Evolutionary conservation across 139 green algal species (phyloP).

Genomic region (Ettlia oleoabundans): DNA sequence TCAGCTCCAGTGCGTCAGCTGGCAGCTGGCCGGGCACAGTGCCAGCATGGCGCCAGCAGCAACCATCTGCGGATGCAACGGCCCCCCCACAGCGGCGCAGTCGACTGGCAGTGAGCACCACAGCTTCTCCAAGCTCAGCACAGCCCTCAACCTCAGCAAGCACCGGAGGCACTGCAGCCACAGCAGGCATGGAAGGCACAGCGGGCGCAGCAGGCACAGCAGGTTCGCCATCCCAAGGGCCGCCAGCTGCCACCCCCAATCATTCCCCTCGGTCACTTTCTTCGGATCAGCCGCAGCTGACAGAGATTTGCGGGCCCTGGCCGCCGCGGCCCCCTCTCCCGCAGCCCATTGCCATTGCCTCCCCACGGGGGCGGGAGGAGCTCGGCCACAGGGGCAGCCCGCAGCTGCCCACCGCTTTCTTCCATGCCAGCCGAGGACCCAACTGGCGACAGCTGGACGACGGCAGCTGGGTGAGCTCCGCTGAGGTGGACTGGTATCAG

Average conservation of each 20-base stretch:
- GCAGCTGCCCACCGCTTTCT: too few relatives aligned
- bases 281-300: constrained; percentile 4
- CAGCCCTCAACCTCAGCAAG: too few relatives aligned
- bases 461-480: constrained; percentile 3
- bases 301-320: constrained; percentile 15
- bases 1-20: not conserved
- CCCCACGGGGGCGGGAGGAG: too few relatives aligned
- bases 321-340: not conserved
- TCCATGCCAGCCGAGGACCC: too few relatives aligned
- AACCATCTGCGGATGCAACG: not conserved
- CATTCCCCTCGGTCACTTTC: not conserved
- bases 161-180: not conserved
- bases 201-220: not conserved
- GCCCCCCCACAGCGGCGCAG: not conserved
- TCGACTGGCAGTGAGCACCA: not conserved
- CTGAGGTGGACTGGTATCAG: constrained; percentile 17
- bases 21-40: not conserved
- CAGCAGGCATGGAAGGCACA: not conserved
- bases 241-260: too few relatives aligned
- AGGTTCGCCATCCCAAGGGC: not conserved
- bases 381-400: not conserved
- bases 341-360: not conserved
- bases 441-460: constrained; percentile 24
- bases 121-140: too few relatives aligned
- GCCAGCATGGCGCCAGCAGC: not conserved